These are phyloP conservation scores for Mycena haematopus DNA, from an alignment of 768 basidiomycete species.

Conservation along the genomic window DNA sequence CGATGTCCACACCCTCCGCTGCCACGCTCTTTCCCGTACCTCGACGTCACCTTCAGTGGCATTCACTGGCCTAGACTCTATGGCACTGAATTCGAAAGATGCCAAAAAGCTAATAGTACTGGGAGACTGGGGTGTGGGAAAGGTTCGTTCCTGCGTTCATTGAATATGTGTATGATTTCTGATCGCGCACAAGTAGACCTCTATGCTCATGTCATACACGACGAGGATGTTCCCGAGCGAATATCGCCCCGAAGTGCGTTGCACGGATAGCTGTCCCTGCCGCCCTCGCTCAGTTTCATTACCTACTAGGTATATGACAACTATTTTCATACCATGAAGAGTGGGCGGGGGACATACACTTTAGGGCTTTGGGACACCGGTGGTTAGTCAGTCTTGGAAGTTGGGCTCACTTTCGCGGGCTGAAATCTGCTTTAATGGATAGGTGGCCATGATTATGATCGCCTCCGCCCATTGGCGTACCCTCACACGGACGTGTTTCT, in stretches of 20 bases:
- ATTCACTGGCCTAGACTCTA: too few relatives aligned
- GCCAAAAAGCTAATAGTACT: neutral
- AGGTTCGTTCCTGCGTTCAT: neutral
- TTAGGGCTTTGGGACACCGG: conserved; percentile 98
- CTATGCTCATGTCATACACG: conserved; percentile 94
- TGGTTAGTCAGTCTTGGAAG: conserved; percentile 58
- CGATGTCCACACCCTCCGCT: too few relatives aligned
- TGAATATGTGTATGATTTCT: neutral
- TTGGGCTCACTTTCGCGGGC: neutral
- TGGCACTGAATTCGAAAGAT: too few relatives aligned
- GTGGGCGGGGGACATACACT: conserved; percentile 98
- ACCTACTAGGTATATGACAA: conserved; percentile 97
- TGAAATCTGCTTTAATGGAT: neutral
- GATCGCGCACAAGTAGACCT: conserved; percentile 66
- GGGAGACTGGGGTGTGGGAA: neutral
- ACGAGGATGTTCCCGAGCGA: conserved; percentile 99
- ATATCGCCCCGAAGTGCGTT: conserved; percentile 94
- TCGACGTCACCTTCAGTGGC: too few relatives aligned
- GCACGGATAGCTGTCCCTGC: conserved; percentile 22
- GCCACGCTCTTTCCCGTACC: too few relatives aligned
- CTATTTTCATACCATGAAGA: conserved; percentile 99
- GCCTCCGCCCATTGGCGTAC: conserved; percentile 97
- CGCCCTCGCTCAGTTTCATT: too few relatives aligned
- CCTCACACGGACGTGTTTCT: conserved; percentile 99
- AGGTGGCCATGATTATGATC: conserved; percentile 99